Conservation (phyloP, 2,329 filamentous ascomycete genomes). For the Epichloe sp. region DNA sequence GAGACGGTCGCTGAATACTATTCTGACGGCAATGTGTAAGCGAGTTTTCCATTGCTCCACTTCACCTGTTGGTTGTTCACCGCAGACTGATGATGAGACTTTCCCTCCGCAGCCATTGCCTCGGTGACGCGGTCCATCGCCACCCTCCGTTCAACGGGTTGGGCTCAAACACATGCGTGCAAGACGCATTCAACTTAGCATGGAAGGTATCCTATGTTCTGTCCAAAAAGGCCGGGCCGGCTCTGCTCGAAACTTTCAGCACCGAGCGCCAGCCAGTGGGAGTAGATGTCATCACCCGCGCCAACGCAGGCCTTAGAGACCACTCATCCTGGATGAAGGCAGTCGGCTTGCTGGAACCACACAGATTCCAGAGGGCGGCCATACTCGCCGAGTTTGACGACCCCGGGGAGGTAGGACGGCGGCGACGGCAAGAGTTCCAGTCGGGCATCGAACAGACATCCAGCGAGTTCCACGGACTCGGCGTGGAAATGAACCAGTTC, state of each 20-base stretch:
- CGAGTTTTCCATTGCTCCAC: background rate
- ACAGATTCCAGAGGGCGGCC: constrained; percentile 23
- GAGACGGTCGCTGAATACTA: constrained; percentile 47
- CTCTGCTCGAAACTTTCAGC: constrained; percentile 30
- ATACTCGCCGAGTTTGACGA: constrained; percentile 29
- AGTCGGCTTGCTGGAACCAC: constrained; percentile 28
- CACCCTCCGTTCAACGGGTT: constrained; percentile 45
- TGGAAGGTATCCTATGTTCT: constrained; percentile 40
- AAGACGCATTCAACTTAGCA: constrained; percentile 42
- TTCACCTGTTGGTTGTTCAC: background rate
- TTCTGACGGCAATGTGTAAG: constrained; percentile 32
- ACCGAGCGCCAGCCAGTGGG: constrained; percentile 37
- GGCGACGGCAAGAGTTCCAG: constrained; percentile 25
- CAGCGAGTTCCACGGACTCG: constrained; percentile 41
- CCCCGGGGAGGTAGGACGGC: constrained; percentile 22
- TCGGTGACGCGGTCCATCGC: constrained; percentile 45
- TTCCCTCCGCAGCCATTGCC: constrained; percentile 27
- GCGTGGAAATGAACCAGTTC: constrained; percentile 45
- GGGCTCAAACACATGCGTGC: constrained; percentile 45
- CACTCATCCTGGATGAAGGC: constrained; percentile 33
- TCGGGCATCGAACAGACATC: constrained; percentile 27
- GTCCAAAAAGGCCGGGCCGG: constrained; percentile 16
- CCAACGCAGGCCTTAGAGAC: constrained; percentile 43
- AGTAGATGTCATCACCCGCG: constrained; percentile 33
- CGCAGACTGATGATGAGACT: background rate